These are phyloP conservation scores for Nicotiana knightiana DNA, from an alignment of 257 asterid species.

Conservation along the genomic window DNA sequence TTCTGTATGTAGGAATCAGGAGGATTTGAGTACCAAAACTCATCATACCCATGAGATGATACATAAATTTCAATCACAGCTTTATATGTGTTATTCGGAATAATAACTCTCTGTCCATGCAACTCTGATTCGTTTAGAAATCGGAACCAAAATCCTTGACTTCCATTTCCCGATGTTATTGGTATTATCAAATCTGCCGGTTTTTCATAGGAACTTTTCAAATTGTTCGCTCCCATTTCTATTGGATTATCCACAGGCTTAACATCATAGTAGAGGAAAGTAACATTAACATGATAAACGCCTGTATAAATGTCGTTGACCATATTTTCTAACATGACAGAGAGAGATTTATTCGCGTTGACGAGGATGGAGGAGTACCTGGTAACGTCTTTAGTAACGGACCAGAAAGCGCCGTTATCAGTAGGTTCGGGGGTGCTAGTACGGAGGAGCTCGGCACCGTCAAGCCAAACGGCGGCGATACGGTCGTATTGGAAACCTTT, in stretches of 20 bases:
- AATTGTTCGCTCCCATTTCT: neutral
- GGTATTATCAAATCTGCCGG: conserved; percentile 81
- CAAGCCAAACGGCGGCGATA: conserved; percentile 77
- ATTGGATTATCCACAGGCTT: neutral
- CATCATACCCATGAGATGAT: conserved; percentile 72
- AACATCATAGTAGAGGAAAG: conserved; percentile 48
- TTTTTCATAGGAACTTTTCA: conserved; percentile 7
- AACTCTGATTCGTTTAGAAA: conserved; percentile 44
- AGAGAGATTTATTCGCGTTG: conserved; percentile 37
- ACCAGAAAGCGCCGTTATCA: conserved; percentile 52
- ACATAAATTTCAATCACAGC: conserved; percentile 72
- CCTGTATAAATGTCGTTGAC: conserved; percentile 60
- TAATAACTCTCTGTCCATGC: conserved; percentile 30
- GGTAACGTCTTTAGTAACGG: conserved; percentile 55
- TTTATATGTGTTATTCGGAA: conserved; percentile 58
- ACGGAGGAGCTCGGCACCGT: conserved; percentile 76
- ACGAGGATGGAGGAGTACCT: conserved; percentile 53
- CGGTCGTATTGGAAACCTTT: conserved; percentile 70
- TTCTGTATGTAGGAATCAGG: conserved; percentile 52
- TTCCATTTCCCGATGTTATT: conserved; percentile 38
- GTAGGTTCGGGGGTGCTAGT: conserved; percentile 82
- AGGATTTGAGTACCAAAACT: conserved; percentile 88
- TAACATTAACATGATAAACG: conserved; percentile 41
- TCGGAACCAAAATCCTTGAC: conserved; percentile 61
- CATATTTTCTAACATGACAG: conserved; percentile 72